Evolutionary conservation across 1,284 basidiomycete genomes (phyloP), one percentile per base, ranked within the genome.

Genomic region (Rhodotorula sp.): DNA sequence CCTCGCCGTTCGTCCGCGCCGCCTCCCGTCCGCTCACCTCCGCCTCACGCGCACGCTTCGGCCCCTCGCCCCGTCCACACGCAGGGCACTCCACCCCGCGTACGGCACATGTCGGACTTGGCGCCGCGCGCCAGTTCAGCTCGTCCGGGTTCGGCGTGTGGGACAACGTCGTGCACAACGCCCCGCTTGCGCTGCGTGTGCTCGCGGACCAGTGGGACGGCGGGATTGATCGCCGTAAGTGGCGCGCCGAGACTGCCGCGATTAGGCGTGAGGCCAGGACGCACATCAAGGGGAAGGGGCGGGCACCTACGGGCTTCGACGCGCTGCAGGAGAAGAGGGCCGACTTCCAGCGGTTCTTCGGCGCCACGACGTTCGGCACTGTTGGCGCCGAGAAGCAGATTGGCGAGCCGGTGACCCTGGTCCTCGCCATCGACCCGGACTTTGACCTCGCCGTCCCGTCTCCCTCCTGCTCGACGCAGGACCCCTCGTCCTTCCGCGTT

Each of bases 101-200:
- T 22, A 57, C 34, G 37, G 25, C 25, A 1, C 48, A 50, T 4
- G 37, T 73, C 58, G 77, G 77, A 6, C 64, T 78, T 25, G 69
- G 71, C 3, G 61, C 69, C 15, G 78, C 76, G 2, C 61, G 78
- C 21, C 66, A 66, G 21, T 78, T 78, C 64, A 71, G 71, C 1
- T 75, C 76, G 29, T 46, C 55, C 17, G 59, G 61, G 3, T 66
- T 56, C 36, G 65, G 66, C 22, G 67, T 72, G 1, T 74, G 74
- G 46, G 68, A 73, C 41, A 78, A 78, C 59, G 72, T 78, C 22
- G 67, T 77, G 1, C 53, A 66, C 36, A 78, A 78, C 36, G 78
- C 68, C 0, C 78, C 78, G 51, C 63, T 78, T 22, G 76, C 73
- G 12, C 44, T 78, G 21, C 59, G 78, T 10, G 71, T 76, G 36